Evolutionary conservation across 495 filamentous ascomycete genomes (phyloP).

Genomic region (Penicillium salamii): DNA sequence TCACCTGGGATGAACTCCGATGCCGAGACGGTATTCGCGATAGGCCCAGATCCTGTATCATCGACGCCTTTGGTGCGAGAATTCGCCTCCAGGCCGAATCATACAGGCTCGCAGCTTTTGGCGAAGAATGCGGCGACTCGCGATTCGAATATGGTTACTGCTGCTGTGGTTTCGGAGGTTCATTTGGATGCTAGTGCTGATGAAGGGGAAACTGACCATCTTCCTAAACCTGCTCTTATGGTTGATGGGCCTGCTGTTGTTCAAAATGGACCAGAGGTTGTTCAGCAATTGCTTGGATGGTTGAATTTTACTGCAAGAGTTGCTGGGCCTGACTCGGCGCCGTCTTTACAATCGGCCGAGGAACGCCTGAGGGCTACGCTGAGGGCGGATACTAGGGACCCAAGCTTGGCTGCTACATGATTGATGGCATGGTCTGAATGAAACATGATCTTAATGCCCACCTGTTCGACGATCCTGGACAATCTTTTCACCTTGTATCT

Average conservation of each 20-base stretch:
- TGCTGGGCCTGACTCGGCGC: slow-evolving; percentile 15
- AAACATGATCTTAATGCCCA: too few species aligned
- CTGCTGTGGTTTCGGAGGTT: slow-evolving; percentile 41
- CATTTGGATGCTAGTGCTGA: slow-evolving; percentile 39
- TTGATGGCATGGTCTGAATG: background rate
- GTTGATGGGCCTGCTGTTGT: background rate
- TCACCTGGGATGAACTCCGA: slow-evolving; percentile 5
- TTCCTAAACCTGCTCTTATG: background rate
- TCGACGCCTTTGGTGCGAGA: slow-evolving; percentile 26
- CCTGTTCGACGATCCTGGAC: too few species aligned
- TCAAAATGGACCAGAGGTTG: slow-evolving; percentile 14
- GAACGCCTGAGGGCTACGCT: slow-evolving; percentile 39
- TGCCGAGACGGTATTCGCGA: background rate
- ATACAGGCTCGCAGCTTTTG: slow-evolving; percentile 30
- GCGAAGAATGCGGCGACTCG: slow-evolving; percentile 12
- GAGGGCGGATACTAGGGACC: slow-evolving; percentile 9
- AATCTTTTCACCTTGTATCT: too few species aligned
- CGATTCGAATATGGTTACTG: slow-evolving; percentile 26
- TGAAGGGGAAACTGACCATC: slow-evolving; percentile 1
- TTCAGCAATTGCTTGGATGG: slow-evolving; percentile 41
- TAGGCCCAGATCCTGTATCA: background rate
- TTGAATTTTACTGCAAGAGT: slow-evolving; percentile 24
- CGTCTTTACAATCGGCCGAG: slow-evolving; percentile 34
- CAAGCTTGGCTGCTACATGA: background rate
- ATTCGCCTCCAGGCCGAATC: slow-evolving; percentile 29